These are phyloP conservation scores for Pelargonium citronellum DNA, from an alignment of 441 rosid genomes.

Conservation along the genomic window DNA sequence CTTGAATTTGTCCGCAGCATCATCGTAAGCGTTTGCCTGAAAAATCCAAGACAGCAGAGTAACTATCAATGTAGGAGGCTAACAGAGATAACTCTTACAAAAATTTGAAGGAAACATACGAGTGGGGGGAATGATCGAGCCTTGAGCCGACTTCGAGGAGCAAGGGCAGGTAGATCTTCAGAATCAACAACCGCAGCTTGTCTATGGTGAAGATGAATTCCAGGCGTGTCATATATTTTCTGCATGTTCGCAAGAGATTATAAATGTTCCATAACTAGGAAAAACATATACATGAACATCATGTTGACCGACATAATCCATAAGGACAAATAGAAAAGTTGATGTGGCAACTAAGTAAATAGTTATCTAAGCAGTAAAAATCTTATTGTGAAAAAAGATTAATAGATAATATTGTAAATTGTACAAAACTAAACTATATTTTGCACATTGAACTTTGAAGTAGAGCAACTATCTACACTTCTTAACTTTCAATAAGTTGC, in stretches of 20 bases:
- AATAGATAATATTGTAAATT: too few species aligned
- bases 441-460: too few species aligned
- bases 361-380: too few species aligned
- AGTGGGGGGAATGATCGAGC: slow-evolving; percentile 50
- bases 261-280: neutral
- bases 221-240: slow-evolving; percentile 90
- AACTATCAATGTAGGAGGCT: slow-evolving; percentile 14
- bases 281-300: neutral
- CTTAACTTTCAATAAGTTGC: too few species aligned
- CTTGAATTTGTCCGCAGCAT: slow-evolving; percentile 28
- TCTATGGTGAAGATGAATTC: slow-evolving; percentile 94
- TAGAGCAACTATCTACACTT: too few species aligned
- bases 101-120: slow-evolving; percentile 36
- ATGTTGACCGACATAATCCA: neutral
- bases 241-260: slow-evolving; percentile 22
- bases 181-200: slow-evolving; percentile 88
- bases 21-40: slow-evolving; percentile 26
- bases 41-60: slow-evolving; percentile 22
- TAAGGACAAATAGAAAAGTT: neutral
- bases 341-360: too few species aligned
- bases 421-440: too few species aligned
- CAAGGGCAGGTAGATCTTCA: slow-evolving; percentile 85
- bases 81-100: slow-evolving; percentile 2
- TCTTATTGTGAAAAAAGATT: too few species aligned
- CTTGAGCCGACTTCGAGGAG: slow-evolving; percentile 81